Evolutionary conservation across 2,329 filamentous ascomycete genomes (phyloP).

Genomic region (Penicillium sp.): DNA sequence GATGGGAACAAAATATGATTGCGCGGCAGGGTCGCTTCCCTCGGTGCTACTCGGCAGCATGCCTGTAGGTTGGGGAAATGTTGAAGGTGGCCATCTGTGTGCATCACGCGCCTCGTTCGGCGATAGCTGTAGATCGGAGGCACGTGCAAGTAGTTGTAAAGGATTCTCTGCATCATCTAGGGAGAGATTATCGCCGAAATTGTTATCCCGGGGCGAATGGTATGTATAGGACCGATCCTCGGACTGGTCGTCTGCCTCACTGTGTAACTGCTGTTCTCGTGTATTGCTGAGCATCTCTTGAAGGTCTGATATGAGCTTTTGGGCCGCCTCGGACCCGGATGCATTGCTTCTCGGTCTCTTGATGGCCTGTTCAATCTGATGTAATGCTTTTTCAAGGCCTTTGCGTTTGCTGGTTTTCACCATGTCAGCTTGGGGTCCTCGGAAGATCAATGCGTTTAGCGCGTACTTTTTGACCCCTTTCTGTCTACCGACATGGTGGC

Average conservation of each 20-base stretch:
- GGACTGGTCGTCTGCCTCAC: too few species aligned
- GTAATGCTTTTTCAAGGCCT: slow-evolving; percentile 64
- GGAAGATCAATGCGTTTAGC: too few species aligned
- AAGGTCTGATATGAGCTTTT: slow-evolving; percentile 38
- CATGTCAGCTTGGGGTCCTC: too few species aligned
- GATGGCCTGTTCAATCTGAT: slow-evolving; percentile 63
- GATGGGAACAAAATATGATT: slow-evolving; percentile 59
- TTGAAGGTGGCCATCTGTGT: too few species aligned
- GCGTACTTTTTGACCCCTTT: slow-evolving; percentile 71
- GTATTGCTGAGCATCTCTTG: slow-evolving; percentile 44
- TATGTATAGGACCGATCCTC: too few species aligned
- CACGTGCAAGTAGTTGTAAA: slow-evolving; percentile 61
- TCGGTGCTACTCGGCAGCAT: slow-evolving; percentile 11
- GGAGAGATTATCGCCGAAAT: slow-evolving; percentile 46
- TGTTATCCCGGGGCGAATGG: too few species aligned
- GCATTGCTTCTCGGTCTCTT: too few species aligned
- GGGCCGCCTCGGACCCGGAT: slow-evolving; percentile 38
- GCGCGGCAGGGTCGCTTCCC: slow-evolving; percentile 35
- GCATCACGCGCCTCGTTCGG: slow-evolving; percentile 27
- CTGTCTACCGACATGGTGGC: slow-evolving; percentile 63
- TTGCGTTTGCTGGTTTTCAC: slow-evolving; percentile 56
- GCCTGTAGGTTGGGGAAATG: too few species aligned
- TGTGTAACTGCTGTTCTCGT: too few species aligned
- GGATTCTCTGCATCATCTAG: slow-evolving; percentile 68
- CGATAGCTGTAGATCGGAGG: slow-evolving; percentile 58